A percentile compares a stretch with the other conserved stretches of the same genome.
phyloP scores from a whole-genome alignment of 169 alveolate genomes.

The Cryptosporidium ryanae region DNA sequence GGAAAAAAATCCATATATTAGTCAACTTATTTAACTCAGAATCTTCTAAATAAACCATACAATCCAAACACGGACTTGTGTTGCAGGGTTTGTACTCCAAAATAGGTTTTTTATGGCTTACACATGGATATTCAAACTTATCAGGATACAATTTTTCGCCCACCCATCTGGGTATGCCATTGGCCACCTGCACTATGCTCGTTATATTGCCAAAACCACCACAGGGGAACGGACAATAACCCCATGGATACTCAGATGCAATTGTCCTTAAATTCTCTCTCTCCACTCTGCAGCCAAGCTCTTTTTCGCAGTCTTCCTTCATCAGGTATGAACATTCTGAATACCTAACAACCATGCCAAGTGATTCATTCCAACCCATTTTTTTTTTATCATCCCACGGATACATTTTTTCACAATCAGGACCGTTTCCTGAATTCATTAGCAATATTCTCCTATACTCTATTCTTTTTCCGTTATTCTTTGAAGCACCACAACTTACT shows the following conservation, averaged over 20 bases:
- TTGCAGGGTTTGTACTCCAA: slow-evolving; percentile 65
- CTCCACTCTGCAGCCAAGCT: slow-evolving; percentile 71
- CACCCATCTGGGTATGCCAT: slow-evolving; percentile 72
- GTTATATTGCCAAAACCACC: slow-evolving; percentile 74
- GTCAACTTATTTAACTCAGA: slow-evolving; percentile 31
- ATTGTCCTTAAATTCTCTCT: slow-evolving; percentile 69
- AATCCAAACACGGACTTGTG: slow-evolving; percentile 67
- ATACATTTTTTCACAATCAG: slow-evolving; percentile 40
- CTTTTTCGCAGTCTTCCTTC: slow-evolving; percentile 26
- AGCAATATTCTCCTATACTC: slow-evolving; percentile 52
- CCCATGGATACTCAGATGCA: slow-evolving; percentile 76
- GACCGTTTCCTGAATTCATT: slow-evolving; percentile 62
- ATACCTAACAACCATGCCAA: slow-evolving; percentile 66
- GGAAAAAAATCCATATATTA: slow-evolving; percentile 66
- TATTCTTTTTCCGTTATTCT: slow-evolving; percentile 51
- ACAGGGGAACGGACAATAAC: slow-evolving; percentile 72
- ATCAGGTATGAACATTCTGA: slow-evolving; percentile 38
- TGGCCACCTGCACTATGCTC: slow-evolving; percentile 66
- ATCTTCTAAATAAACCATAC: slow-evolving; percentile 68
- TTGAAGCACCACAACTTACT: slow-evolving; percentile 46
- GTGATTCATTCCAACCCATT: slow-evolving; percentile 47
- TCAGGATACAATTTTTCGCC: slow-evolving; percentile 71
- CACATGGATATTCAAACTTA: slow-evolving; percentile 65
- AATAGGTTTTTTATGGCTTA: slow-evolving; percentile 70
- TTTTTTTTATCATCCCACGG: slow-evolving; percentile 66